Evolutionary conservation across 371 early-diverging fungal genomes (phyloP).

Genomic region (Mucor racemosus): DNA sequence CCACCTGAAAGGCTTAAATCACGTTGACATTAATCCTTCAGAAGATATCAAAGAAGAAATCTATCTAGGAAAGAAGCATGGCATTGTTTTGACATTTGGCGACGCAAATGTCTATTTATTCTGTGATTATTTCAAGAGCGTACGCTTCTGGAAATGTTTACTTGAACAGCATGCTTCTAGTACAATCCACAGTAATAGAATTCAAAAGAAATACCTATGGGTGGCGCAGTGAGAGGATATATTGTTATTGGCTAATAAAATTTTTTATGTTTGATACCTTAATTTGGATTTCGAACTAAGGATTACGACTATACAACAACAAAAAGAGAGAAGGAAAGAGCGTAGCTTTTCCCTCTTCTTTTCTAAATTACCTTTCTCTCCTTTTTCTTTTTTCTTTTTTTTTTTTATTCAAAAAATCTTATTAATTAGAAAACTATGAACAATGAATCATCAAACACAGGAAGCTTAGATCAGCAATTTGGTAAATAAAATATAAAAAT

Average conservation of each 20-base stretch:
- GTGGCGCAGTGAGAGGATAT: constrained; percentile 23
- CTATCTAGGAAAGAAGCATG: constrained; percentile 23
- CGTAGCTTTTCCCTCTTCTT: constrained; percentile 4
- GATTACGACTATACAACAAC: background rate
- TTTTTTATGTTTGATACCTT: constrained; percentile 18
- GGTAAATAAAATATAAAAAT: constrained; percentile 40
- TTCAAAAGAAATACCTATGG: constrained; percentile 13
- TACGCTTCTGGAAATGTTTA: constrained; percentile 24
- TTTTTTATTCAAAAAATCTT: constrained; percentile 19
- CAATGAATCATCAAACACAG: constrained; percentile 60
- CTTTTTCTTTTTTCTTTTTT: constrained; percentile 22
- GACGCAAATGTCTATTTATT: constrained; percentile 13
- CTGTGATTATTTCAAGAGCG: constrained; percentile 17
- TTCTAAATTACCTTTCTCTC: background rate
- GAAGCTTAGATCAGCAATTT: constrained; percentile 69
- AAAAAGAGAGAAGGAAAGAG: background rate
- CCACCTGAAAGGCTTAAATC: background rate
- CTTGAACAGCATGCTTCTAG: constrained; percentile 15
- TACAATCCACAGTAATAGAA: background rate
- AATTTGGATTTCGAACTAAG: constrained; percentile 19
- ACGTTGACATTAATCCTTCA: constrained; percentile 19
- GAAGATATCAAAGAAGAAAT: constrained; percentile 25
- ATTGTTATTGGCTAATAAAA: constrained; percentile 20
- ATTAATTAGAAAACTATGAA: constrained; percentile 45
- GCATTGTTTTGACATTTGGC: constrained; percentile 23